Conservation (phyloP, 345 rosid species). For the Ceriops decandra region DNA sequence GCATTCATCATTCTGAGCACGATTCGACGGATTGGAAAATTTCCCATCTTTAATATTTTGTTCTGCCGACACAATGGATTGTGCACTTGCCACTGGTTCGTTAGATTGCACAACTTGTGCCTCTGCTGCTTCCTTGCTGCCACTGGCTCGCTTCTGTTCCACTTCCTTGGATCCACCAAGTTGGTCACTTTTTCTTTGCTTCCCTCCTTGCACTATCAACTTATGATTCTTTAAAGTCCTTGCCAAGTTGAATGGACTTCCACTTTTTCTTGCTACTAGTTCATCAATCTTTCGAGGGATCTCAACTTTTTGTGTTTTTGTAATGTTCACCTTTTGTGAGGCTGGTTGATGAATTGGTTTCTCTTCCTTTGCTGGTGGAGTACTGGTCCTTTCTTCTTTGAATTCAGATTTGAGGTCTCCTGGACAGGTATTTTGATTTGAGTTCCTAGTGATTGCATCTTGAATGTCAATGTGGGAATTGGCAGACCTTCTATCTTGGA, state of each 20-base stretch:
- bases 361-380: slow-evolving; percentile 21
- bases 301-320: slow-evolving; percentile 26
- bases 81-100: slow-evolving; percentile 25
- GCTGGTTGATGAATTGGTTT: slow-evolving; percentile 25
- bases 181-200: slow-evolving; percentile 33
- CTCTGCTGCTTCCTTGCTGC: slow-evolving; percentile 35
- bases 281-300: slow-evolving; percentile 38
- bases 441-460: slow-evolving; percentile 19
- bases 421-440: slow-evolving; percentile 11
- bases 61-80: slow-evolving; percentile 23
- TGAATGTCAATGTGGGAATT: slow-evolving; percentile 15
- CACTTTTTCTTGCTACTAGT: slow-evolving; percentile 32
- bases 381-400: slow-evolving; percentile 16
- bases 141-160: slow-evolving; percentile 26
- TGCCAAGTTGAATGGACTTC: slow-evolving; percentile 23
- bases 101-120: slow-evolving; percentile 20
- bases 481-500: slow-evolving; percentile 14
- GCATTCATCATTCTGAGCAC: slow-evolving; percentile 19
- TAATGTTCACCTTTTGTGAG: slow-evolving; percentile 24
- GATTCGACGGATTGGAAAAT: slow-evolving; percentile 25
- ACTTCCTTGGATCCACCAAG: slow-evolving; percentile 21
- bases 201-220: slow-evolving; percentile 34
- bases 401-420: slow-evolving; percentile 26
- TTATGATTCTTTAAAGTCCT: slow-evolving; percentile 33
- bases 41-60: slow-evolving; percentile 30